phyloP scores from a whole-genome alignment of 202 grass and related monocot species.

The Saccharum hybrid region DNA sequence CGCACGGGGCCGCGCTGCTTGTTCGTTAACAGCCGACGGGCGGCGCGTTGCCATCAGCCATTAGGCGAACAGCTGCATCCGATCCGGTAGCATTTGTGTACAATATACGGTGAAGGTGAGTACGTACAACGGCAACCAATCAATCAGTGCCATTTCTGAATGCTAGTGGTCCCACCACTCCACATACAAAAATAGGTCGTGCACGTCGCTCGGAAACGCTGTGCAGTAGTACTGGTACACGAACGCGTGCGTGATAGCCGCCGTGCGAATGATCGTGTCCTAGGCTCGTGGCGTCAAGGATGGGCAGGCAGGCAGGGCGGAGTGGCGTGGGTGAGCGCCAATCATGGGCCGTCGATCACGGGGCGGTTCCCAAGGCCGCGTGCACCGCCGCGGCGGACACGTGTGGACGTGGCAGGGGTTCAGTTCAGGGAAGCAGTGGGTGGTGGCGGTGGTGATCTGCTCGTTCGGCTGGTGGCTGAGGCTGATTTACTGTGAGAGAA shows the following conservation, averaged over 20 bases:
- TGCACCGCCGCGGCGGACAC: background rate
- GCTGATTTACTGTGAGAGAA: too few species aligned
- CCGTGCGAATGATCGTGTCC: too few species aligned
- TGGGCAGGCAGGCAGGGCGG: background rate
- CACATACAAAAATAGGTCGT: background rate
- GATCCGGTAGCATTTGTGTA: too few species aligned
- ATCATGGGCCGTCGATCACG: background rate
- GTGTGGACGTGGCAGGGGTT: constrained; percentile 6
- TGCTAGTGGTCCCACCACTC: too few species aligned
- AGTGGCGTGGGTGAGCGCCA: background rate
- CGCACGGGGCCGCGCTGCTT: background rate
- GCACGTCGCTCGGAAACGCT: background rate
- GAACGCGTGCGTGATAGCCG: background rate
- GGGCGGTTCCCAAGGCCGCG: background rate
- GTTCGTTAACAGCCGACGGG: background rate
- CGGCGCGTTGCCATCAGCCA: background rate
- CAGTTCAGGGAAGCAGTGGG: background rate
- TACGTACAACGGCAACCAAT: background rate
- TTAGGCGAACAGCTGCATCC: constrained; percentile 6
- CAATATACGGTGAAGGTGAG: background rate
- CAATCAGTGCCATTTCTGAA: background rate
- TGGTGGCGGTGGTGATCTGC: background rate
- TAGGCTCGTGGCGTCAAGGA: too few species aligned
- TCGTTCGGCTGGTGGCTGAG: too few species aligned
- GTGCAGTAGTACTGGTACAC: too few species aligned